phyloP scores from a whole-genome alignment of 768 basidiomycete species.

The Imleria badia region DNA sequence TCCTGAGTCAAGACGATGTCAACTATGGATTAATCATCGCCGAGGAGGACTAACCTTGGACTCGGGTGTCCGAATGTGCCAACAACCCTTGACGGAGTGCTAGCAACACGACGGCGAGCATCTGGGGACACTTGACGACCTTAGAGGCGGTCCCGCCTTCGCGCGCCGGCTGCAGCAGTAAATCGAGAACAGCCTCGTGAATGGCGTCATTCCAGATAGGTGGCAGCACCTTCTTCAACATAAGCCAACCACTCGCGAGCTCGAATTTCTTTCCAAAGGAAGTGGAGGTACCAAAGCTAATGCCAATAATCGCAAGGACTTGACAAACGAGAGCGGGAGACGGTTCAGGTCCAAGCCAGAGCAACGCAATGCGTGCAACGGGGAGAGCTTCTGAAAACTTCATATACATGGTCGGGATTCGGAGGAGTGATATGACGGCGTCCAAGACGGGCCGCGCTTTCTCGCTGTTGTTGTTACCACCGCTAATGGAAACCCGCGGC shows the following conservation, averaged over 20 bases:
- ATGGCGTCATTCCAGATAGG: slow-evolving; percentile 66
- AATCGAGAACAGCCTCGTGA: slow-evolving; percentile 65
- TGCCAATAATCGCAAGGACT: slow-evolving; percentile 57
- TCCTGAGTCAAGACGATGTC: slow-evolving; percentile 14
- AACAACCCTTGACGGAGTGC: slow-evolving; percentile 60
- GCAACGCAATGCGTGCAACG: slow-evolving; percentile 71
- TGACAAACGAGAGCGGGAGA: slow-evolving; percentile 55
- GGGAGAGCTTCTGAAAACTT: slow-evolving; percentile 78
- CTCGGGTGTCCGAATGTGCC: slow-evolving; percentile 27
- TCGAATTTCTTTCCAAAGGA: slow-evolving; percentile 84
- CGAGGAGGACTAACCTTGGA: slow-evolving; percentile 10
- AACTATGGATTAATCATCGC: neutral
- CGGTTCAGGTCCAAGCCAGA: slow-evolving; percentile 80
- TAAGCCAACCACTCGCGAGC: slow-evolving; percentile 78
- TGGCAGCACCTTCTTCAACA: slow-evolving; percentile 68
- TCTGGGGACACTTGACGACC: slow-evolving; percentile 58
- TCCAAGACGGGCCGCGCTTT: slow-evolving; percentile 71
- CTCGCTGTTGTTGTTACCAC: slow-evolving; percentile 36
- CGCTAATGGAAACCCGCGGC: slow-evolving; percentile 8
- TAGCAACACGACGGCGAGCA: slow-evolving; percentile 70
- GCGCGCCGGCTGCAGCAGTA: slow-evolving; percentile 55
- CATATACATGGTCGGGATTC: slow-evolving; percentile 53
- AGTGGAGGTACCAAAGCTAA: slow-evolving; percentile 52
- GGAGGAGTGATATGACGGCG: slow-evolving; percentile 60
- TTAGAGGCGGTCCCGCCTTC: slow-evolving; percentile 8